Conservation (phyloP, 2,329 filamentous ascomycete genomes). For the Nothopassalora personata region DNA sequence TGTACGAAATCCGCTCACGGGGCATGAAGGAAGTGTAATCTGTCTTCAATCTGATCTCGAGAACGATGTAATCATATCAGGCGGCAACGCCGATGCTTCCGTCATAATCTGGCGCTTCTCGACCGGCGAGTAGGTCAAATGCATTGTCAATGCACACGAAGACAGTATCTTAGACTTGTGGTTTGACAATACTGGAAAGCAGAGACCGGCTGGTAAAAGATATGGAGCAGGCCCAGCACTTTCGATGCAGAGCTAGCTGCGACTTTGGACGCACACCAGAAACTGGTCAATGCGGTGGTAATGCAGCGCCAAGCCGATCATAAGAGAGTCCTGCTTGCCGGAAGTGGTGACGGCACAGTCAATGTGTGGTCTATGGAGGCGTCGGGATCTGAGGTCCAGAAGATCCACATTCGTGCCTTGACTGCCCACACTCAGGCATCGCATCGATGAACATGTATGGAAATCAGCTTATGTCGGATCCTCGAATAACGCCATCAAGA, state of each 20-base stretch:
- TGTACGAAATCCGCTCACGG: neutral
- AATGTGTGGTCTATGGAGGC: constrained; percentile 7
- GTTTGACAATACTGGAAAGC: constrained; percentile 6
- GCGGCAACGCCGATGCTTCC: constrained; percentile 15
- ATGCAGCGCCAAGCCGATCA: neutral
- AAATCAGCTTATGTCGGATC: constrained; percentile 2
- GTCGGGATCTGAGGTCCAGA: neutral
- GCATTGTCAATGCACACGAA: constrained; percentile 3
- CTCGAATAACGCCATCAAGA: constrained; percentile 1
- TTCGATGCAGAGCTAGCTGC: neutral
- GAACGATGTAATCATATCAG: constrained; percentile 23
- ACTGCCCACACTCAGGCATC: neutral
- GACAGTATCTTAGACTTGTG: constrained; percentile 7
- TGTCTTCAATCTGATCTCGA: constrained; percentile 7
- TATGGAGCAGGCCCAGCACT: constrained; percentile 10
- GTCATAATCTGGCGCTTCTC: constrained; percentile 22
- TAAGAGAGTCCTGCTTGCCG: neutral
- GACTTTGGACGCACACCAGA: neutral
- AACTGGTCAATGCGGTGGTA: constrained; percentile 14
- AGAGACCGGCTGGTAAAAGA: constrained; percentile 13
- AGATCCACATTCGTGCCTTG: neutral
- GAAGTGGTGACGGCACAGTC: constrained; percentile 8
- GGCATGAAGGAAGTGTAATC: constrained; percentile 8
- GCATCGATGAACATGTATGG: constrained; percentile 4
- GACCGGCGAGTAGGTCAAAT: constrained; percentile 5